phyloP scores from a whole-genome alignment of 2,329 filamentous ascomycete genomes.

The Microsporum audouinii region DNA sequence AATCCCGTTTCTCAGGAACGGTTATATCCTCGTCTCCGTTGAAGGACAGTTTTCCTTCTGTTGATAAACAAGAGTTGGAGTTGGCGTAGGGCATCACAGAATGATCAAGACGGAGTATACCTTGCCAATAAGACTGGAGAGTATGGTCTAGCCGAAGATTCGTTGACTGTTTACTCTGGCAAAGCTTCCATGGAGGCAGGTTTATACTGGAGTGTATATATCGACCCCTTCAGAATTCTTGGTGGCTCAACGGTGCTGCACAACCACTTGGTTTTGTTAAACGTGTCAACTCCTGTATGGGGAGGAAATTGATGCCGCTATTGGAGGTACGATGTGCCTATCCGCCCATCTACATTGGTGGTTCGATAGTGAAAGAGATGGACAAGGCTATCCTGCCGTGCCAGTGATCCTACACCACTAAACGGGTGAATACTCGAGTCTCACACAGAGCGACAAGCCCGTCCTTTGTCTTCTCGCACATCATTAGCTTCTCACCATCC shows the following conservation, averaged over 20 bases:
- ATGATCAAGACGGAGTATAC: too few relatives aligned
- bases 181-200: background rate
- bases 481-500: background rate
- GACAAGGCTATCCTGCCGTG: background rate
- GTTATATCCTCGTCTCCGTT: too few relatives aligned
- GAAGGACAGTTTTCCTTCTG: too few relatives aligned
- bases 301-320: background rate
- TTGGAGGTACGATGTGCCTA: background rate
- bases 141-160: background rate
- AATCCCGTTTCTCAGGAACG: too few relatives aligned
- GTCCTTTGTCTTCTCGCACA: background rate
- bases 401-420: background rate
- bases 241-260: background rate
- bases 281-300: background rate
- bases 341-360: background rate
- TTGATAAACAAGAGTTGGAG: background rate
- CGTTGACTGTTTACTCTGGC: background rate
- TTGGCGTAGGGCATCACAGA: too few relatives aligned
- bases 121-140: background rate
- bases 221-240: background rate
- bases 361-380: background rate
- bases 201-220: background rate
- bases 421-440: background rate
- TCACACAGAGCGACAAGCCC: background rate
- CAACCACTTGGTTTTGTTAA: background rate